Evolutionary conservation across 805 yeast species (phyloP).

Genomic region (Wickerhamomyces tratensis): DNA sequence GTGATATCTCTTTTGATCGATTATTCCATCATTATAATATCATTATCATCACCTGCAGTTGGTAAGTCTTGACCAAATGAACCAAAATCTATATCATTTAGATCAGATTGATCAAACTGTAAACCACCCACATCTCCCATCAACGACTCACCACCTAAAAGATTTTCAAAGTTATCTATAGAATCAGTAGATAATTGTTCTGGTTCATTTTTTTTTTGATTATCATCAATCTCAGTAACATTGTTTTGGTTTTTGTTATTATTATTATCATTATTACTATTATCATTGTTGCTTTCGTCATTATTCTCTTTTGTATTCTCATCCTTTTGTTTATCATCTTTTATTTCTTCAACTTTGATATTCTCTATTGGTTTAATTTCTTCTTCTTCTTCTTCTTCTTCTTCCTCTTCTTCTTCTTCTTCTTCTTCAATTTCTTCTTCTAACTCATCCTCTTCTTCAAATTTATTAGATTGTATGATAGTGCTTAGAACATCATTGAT

Average conservation of each 20-base stretch:
- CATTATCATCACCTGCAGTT: constrained; percentile 5
- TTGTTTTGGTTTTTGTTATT: neutral
- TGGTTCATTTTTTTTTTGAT: neutral
- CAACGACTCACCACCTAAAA: neutral
- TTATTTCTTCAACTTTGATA: neutral
- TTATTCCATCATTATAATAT: constrained; percentile 9
- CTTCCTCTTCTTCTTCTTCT: constrained; percentile 3
- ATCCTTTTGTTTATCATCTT: neutral
- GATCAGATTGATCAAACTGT: constrained; percentile 3
- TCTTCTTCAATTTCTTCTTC: neutral
- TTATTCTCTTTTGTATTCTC: neutral
- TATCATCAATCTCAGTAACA: neutral
- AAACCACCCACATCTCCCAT: constrained; percentile 2
- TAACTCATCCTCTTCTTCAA: constrained; percentile 4
- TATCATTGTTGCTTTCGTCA: neutral
- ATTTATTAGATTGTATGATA: constrained; percentile 3
- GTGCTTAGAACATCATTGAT: constrained; percentile 5
- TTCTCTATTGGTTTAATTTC: constrained; percentile 1
- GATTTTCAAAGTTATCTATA: neutral
- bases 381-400: constrained; percentile 1
- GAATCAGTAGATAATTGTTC: too few relatives aligned
- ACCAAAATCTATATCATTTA: constrained; percentile 10
- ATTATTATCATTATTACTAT: neutral
- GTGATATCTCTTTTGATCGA: too few relatives aligned
- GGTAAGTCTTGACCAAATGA: constrained; percentile 8